Base-by-base conservation (phyloP, 176 grass and related monocot species). In the Oryza glaberrima region DNA sequence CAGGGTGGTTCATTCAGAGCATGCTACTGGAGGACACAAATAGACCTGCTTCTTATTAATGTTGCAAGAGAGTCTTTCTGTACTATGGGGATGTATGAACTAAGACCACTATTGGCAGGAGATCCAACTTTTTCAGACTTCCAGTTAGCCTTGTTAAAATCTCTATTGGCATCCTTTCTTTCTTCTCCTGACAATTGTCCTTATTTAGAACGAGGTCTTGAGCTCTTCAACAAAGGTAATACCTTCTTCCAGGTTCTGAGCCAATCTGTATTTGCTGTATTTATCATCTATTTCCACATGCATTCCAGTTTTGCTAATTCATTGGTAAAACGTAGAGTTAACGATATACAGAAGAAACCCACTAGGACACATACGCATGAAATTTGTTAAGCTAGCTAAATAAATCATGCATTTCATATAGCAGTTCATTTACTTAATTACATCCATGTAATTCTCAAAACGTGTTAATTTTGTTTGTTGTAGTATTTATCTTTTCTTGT, bases 171-270 rank as follows among this genome's bases (percentile, higher is more conserved):
- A 78, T 91, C 83, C 40, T 72, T 91, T 28, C 92, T 94, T 56
- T 89, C 89, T 13, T 47, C 49, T 70, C 79, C 71, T 71, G 71
- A 87, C 70, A 77, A 36, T 70, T 73, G 76, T 26, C 76, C 70
- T 78, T 76, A 87, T 11, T 84, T 94, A 64, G 77, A 73, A 54
- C 66, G 78, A 87, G 89, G 86, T 20, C 79, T 94, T 47, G 80
- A 91, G 84, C 83, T 89, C 80, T 91, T 91, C 56, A 84, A 60
- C 49, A 78, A 66, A 82, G 92, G 92, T 94, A 88, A 38, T 6
- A 38, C 56, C 40, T 11, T n/a, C 45, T 52, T 20, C 15, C 14
- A 36, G 6, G 15, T 35, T 36, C 1, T 60, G 56, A 35, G 23
- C 23, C 51, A 51, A 13, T 75, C 16, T 38, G 38, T 36, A 52